Base-by-base conservation (phyloP, 2,329 filamentous ascomycete genomes). In the Lachnum nothofagi region DNA sequence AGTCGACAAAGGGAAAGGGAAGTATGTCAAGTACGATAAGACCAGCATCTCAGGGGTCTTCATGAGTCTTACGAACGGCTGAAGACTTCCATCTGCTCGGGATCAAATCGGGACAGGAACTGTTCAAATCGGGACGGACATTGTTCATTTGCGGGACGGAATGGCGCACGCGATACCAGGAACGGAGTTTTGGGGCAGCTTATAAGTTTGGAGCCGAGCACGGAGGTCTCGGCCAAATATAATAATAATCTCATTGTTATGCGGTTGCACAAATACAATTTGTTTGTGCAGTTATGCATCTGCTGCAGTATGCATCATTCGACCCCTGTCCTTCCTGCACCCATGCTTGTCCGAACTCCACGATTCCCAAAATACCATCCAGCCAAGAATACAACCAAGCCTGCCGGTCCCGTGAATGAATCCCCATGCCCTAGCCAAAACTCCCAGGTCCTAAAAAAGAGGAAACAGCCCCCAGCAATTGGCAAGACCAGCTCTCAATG, bases 21-120 rank as follows among this genome's bases (percentile, higher is more conserved):
- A 98, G 70, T 95, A 97, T 69, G 90, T 95, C 67, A 96, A 95
- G 72, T 97, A 95, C 67, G 91, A 96, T 72, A 96, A 96, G 74
- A 76, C 76, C 34, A 80, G 82, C 41, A 84, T 98, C 61, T 81
- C 86, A 40, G 79, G 80, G 19, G 75, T 85, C 8, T 83, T 67
- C 45, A 39, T 59, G 34, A 51, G 55, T 22, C 44, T 64, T 48
- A 44, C 34, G 19, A 25, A 34, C 16, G 12, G 31, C 12, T 19
- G 17, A 17, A 14, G n/a, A 12, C 20, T 38, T 31, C 17, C 14
- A 24, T 39, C 29, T 35, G 27, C 22, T 53, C 63, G 52, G 41
- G 48, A 19, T 33, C 37, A 35, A 25, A 46, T 45, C 24, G 47
- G 42, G 42, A 44, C 38, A 44, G 44, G 42, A 12, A 16, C 29